phyloP scores from a whole-genome alignment of 75 land plant species.

The Cupressus sempervirens region DNA sequence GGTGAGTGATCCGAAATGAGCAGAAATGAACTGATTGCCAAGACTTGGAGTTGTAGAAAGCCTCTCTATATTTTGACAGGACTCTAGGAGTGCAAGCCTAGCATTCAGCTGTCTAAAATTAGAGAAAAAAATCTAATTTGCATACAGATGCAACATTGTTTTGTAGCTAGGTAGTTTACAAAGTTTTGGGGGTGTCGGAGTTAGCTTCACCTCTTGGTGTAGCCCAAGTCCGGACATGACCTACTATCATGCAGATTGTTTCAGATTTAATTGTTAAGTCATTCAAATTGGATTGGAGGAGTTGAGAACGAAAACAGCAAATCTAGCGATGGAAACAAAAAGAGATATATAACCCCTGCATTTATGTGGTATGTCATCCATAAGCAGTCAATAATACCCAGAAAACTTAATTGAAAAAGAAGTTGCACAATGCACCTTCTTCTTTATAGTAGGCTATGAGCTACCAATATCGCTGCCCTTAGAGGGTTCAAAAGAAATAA shows the following conservation, averaged over 20 bases:
- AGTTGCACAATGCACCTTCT: background rate
- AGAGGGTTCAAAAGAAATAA: background rate
- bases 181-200: background rate
- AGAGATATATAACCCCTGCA: background rate
- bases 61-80: background rate
- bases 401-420: background rate
- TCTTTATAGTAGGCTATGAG: background rate
- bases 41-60: background rate
- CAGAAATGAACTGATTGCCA: background rate
- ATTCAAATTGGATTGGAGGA: background rate
- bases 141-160: background rate
- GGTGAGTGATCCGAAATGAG: background rate
- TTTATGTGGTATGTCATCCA: background rate
- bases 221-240: too few species aligned
- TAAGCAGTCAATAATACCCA: background rate
- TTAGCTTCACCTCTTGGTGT: background rate
- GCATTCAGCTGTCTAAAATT: background rate
- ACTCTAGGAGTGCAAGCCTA: background rate
- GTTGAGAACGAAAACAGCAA: background rate
- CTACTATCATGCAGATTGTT: too few species aligned
- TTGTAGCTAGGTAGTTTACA: background rate
- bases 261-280: too few species aligned
- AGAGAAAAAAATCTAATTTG: background rate
- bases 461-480: too few species aligned
- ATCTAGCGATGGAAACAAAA: background rate